Base-by-base conservation (phyloP, 208 protist genomes). In the Lotmaria passim region DNA sequence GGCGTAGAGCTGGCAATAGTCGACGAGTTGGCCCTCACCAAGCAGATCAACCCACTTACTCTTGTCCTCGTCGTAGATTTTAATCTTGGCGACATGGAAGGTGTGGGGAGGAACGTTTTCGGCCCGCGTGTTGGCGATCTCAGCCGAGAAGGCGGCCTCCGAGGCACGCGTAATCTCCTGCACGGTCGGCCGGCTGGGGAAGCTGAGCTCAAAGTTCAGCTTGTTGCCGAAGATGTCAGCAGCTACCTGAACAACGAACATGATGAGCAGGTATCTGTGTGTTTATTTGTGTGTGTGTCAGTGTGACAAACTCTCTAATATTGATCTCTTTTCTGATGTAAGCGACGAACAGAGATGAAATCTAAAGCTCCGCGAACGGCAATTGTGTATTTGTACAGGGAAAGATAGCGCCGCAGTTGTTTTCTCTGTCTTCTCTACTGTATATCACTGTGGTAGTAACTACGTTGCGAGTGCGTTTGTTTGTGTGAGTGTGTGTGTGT, bases 181-280 rank as follows among this genome's bases (percentile, higher is more conserved):
- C 38, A 96, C 14, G 15, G 78, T 74, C 10, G 90, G 93, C 11
- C 83, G 64, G 51, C 61, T 71, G 31, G 90, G 80, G 72, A 96
- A 97, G 72, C 71, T 88, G 39, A 97, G 74, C 79, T 95, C 93
- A 67, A 92, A 94, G 83, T 97, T 97, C 26, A 94, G 74, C 69
- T 97, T 97, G 56, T 85, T 95, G 70, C 81, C 82, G 62, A 95
- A 97, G 50, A 97, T 93, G 64, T 95, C 89, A 30, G 93, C 93
- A 1, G 93, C 90, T 24, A 93, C 93, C 56, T 93, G 85, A 5
- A 95, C 80, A 56, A 90, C 58, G 73, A 95, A 93, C 91, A 94
- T 96, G 30, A 21, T 34, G 41, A 3, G 24, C 24, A 26, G 8
- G 19, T 60, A 1, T 47, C 21, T 47, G 23, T 44, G 15, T 47